These are phyloP conservation scores for Akebia trifoliata DNA, from an alignment of 164 flowering plant genomes.

Conservation along the genomic window DNA sequence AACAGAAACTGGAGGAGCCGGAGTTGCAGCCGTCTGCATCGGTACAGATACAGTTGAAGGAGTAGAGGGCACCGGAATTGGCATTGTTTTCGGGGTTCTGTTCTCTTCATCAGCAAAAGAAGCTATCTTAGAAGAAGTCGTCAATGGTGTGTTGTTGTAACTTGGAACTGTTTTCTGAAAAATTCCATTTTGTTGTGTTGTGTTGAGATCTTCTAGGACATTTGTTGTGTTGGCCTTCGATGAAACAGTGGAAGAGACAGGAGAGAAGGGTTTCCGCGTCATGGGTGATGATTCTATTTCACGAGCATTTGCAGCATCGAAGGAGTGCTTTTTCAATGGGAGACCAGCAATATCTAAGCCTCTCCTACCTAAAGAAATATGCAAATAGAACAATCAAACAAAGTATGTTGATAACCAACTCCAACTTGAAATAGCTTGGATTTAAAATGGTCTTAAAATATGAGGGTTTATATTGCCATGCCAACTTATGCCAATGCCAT, in stretches of 20 bases:
- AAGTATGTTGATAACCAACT: not conserved
- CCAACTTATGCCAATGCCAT: too few species aligned
- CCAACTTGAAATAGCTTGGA: not conserved
- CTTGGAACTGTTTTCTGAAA: constrained; percentile 29
- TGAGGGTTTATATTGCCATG: too few species aligned
- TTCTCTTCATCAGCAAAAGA: constrained; percentile 32
- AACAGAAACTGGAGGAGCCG: constrained; percentile 33
- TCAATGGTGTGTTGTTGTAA: constrained; percentile 22
- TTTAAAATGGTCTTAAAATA: too few species aligned
- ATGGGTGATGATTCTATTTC: constrained; percentile 49
- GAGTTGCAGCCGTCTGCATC: constrained; percentile 71
- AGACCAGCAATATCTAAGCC: constrained; percentile 61
- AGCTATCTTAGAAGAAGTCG: constrained; percentile 38
- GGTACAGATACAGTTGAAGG: constrained; percentile 60
- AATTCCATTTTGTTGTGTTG: constrained; percentile 22
- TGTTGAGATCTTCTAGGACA: constrained; percentile 34
- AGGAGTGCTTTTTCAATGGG: constrained; percentile 41
- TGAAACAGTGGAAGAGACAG: constrained; percentile 50
- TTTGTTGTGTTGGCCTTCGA: constrained; percentile 44
- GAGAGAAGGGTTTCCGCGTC: constrained; percentile 74
- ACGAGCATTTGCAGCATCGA: constrained; percentile 28
- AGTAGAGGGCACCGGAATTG: constrained; percentile 40
- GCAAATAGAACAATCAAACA: not conserved
- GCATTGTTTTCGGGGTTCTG: constrained; percentile 44
- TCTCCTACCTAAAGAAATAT: constrained; percentile 42